These are phyloP conservation scores for Globisporangium uncinulatum DNA, from an alignment of 352 stramenopile genomes.

Conservation along the genomic window DNA sequence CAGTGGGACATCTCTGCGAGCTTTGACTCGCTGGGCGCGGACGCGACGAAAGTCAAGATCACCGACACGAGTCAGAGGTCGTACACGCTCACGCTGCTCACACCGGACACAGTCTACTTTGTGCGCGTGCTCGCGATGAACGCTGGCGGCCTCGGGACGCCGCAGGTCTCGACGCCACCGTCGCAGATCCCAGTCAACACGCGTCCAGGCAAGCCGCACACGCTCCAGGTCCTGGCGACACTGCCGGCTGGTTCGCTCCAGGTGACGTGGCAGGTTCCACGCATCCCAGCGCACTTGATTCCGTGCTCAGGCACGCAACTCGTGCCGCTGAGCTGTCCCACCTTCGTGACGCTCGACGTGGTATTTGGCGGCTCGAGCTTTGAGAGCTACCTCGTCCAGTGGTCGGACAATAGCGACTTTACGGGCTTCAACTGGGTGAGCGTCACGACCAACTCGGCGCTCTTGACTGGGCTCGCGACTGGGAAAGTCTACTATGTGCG, in stretches of 20 bases:
- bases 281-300: slow-evolving; percentile 58
- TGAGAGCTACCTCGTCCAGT: slow-evolving; percentile 93
- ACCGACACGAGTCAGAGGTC: slow-evolving; percentile 49
- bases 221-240: slow-evolving; percentile 31
- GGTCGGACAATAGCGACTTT: slow-evolving; percentile 61
- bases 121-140: slow-evolving; percentile 87
- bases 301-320: slow-evolving; percentile 59
- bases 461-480: slow-evolving; percentile 63
- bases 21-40: slow-evolving; percentile 81
- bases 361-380: slow-evolving; percentile 88
- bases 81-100: slow-evolving; percentile 83
- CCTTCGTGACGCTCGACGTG: slow-evolving; percentile 74
- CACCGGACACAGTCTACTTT: slow-evolving; percentile 80
- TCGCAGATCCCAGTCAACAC: slow-evolving; percentile 50
- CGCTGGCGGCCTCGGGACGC: slow-evolving; percentile 37
- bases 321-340: slow-evolving; percentile 45
- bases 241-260: slow-evolving; percentile 28
- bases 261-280: slow-evolving; percentile 59
- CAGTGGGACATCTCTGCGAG: slow-evolving; percentile 89
- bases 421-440: slow-evolving; percentile 62
- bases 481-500: slow-evolving; percentile 76
- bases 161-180: slow-evolving; percentile 44
- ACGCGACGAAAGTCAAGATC: slow-evolving; percentile 55
- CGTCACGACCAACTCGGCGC: slow-evolving; percentile 49
- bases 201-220: slow-evolving; percentile 60